These are phyloP conservation scores for Rhodotorula glutinis DNA, from an alignment of 1,284 basidiomycete species.

Conservation along the genomic window DNA sequence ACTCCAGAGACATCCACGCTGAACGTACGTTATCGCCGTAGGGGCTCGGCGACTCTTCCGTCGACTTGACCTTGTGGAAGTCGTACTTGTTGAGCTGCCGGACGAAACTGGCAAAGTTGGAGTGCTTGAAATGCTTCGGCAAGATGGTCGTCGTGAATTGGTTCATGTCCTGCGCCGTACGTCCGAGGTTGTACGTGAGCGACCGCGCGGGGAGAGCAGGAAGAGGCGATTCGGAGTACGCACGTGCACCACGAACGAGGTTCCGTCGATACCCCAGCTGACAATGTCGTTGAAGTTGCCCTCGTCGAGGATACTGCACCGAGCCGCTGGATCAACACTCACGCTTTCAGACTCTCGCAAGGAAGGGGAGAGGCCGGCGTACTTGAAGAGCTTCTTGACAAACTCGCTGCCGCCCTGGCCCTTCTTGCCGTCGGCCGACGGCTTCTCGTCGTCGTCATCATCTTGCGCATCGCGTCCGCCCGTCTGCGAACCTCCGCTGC, in stretches of 20 bases:
- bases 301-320: conserved; percentile 80
- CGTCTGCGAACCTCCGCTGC: background rate
- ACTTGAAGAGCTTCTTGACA: conserved; percentile 94
- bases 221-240: conserved; percentile 10
- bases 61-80: conserved; percentile 80
- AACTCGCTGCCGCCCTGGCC: conserved; percentile 60
- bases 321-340: conserved; percentile 3
- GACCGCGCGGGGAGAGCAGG: background rate
- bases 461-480: conserved; percentile 7
- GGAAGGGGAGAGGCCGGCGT: conserved; percentile 43
- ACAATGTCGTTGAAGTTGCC: conserved; percentile 69
- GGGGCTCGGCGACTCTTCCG: conserved; percentile 72
- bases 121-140: conserved; percentile 93
- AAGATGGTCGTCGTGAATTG: conserved; percentile 92
- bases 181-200: background rate
- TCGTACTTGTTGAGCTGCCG: conserved; percentile 98
- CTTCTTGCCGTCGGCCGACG: background rate
- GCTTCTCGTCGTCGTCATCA: conserved; percentile 34
- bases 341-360: background rate
- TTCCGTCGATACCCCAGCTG: conserved; percentile 79
- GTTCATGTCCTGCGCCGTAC: conserved; percentile 75
- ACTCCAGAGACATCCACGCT: background rate
- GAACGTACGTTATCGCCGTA: conserved; percentile 69
- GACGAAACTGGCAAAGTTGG: conserved; percentile 91
- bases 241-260: conserved; percentile 89